phyloP scores from a whole-genome alignment of 1,139 yeast species.

The Yamadazyma triangularis region DNA sequence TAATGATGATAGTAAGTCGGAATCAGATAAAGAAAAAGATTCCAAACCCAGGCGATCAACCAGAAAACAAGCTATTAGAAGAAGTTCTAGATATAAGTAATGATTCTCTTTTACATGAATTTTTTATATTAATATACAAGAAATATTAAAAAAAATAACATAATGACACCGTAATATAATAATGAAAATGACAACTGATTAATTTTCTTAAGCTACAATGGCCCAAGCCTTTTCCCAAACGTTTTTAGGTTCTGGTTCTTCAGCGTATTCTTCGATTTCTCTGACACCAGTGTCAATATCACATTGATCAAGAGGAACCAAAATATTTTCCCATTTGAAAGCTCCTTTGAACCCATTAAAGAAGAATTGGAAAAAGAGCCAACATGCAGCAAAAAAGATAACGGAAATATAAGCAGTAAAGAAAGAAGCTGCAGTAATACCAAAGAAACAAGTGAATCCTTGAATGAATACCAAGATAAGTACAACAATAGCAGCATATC shows the following conservation, averaged over 20 bases:
- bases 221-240: slow-evolving; percentile 55
- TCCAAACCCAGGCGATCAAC: slow-evolving; percentile 15
- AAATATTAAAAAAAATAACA: slow-evolving; percentile 1
- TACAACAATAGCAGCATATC: slow-evolving; percentile 50
- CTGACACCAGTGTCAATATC: slow-evolving; percentile 62
- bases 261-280: slow-evolving; percentile 51
- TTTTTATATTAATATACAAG: not conserved
- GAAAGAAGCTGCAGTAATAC: slow-evolving; percentile 50
- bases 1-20: not conserved
- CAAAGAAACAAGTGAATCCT: slow-evolving; percentile 63
- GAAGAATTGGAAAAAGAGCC: slow-evolving; percentile 48
- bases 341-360: slow-evolving; percentile 38
- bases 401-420: slow-evolving; percentile 66
- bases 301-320: slow-evolving; percentile 48
- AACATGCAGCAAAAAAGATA: slow-evolving; percentile 49
- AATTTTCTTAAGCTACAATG: slow-evolving; percentile 4
- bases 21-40: slow-evolving; percentile 1
- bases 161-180: not conserved
- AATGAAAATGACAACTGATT: slow-evolving; percentile 1
- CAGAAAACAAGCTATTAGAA: slow-evolving; percentile 17
- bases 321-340: slow-evolving; percentile 26
- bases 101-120: no score
- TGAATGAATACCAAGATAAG: slow-evolving; percentile 59
- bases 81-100: slow-evolving; percentile 16
- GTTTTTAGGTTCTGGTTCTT: slow-evolving; percentile 46